A percentile compares a stretch with the other conserved stretches of the same genome.
These are phyloP conservation scores for Pterocarpus macrocarpus DNA, from an alignment of 306 rosid species.

Conservation along the genomic window DNA sequence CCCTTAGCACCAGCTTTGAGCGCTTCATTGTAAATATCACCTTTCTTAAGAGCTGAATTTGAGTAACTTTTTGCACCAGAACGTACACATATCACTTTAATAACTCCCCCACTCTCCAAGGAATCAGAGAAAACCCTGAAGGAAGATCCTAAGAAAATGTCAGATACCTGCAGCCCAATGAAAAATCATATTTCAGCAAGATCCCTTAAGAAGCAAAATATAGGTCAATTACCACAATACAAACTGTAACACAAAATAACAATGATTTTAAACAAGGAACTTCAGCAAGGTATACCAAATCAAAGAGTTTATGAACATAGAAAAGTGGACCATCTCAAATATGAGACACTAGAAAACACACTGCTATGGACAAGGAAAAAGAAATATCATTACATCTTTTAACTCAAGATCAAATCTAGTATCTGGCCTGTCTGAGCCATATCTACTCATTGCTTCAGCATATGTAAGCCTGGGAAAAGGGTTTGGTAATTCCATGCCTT, in stretches of 20 bases:
- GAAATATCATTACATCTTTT: slow-evolving; percentile 74
- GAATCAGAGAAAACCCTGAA: slow-evolving; percentile 88
- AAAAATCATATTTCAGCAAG: slow-evolving; percentile 36
- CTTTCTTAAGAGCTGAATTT: slow-evolving; percentile 89
- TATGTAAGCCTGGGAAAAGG: slow-evolving; percentile 99
- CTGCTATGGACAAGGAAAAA: slow-evolving; percentile 28
- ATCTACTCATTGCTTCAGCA: slow-evolving; percentile 90
- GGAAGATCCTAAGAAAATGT: slow-evolving; percentile 74
- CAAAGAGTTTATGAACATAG: neutral
- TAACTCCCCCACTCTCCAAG: slow-evolving; percentile 77
- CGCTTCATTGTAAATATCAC: slow-evolving; percentile 78
- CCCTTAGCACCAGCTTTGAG: slow-evolving; percentile 89
- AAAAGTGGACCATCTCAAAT: neutral
- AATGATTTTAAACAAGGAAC: slow-evolving; percentile 11
- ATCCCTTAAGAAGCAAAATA: slow-evolving; percentile 37
- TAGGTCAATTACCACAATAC: slow-evolving; percentile 12
- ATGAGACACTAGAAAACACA: slow-evolving; percentile 31
- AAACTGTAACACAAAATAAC: slow-evolving; percentile 29
- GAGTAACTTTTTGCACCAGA: slow-evolving; percentile 82
- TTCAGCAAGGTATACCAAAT: slow-evolving; percentile 22
- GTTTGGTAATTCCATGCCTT: slow-evolving; percentile 80
- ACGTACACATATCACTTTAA: slow-evolving; percentile 82
- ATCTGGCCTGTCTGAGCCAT: slow-evolving; percentile 94
- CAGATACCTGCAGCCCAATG: slow-evolving; percentile 76
- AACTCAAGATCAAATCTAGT: slow-evolving; percentile 89